Evolutionary conservation across 164 flowering plant genomes (phyloP), one percentile per base, ranked within the genome.

Genomic region (Kalanchoe fedtschenkoi): DNA sequence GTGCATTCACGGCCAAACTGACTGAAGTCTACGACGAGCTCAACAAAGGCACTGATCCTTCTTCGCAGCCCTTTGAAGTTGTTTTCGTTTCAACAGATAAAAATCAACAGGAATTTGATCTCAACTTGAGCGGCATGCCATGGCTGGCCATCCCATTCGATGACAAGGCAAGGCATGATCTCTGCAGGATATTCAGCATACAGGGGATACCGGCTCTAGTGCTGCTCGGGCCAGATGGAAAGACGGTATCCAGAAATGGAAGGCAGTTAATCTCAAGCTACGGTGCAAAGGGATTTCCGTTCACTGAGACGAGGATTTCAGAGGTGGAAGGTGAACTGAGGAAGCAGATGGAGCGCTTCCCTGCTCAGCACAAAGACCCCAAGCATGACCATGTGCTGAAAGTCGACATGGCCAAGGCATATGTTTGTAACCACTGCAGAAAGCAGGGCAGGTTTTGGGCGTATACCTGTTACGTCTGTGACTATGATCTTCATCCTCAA

Each of bases 351-450:
- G 83, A 81, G 5, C 71, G 69, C 16, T 54, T 81, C 63, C 78
- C 82, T 7, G 60, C 55, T 0, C 70, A 76, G 63, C 74, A 79
- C 58, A 66, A 75, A 65, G 84, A 83, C 53, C 57, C 63, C 13
- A 81, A 80, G 55, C 89, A 84, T 64, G 75, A 78, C 16, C 86
- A 84, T 68, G 55, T 63, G 16, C 84, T 84, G 4, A 77, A 80
- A 67, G 47, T 84, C 68, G 86, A 84, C 41, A 81, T 70, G 80
- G 83, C 80, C 14, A 81, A 80, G 63, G 85, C 84, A 2, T 84
- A 81, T 63, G 65, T 81, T 0, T 80, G 89, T 58, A 78, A 84
- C 60, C 67, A 34, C 6, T 84, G 89, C 60, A 77, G 65, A 47
- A 62, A 59, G 47, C 73, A 65, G 63, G 89, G 89, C 6, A 80